Conservation (phyloP, 495 filamentous ascomycete species). For the Zalerion maritima region DNA sequence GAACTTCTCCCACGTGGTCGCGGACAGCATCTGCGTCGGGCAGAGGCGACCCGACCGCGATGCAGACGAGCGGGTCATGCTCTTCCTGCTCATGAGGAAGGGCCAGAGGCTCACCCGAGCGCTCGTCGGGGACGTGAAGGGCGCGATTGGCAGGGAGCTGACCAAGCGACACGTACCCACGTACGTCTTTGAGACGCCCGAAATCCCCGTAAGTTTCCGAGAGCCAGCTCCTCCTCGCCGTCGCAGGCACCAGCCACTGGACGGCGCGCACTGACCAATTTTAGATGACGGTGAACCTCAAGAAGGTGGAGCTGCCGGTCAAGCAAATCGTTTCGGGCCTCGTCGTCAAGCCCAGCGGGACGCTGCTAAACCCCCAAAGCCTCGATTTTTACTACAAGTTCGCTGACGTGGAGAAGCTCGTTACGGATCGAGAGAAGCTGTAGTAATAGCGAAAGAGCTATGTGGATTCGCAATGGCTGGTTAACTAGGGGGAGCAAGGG, state of each 20-base stretch:
- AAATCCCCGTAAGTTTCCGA: conserved; percentile 54
- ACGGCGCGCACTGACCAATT: conserved; percentile 4
- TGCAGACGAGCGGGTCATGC: conserved; percentile 55
- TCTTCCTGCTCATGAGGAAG: conserved; percentile 59
- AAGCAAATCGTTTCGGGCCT: conserved; percentile 73
- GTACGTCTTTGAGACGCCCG: conserved; percentile 64
- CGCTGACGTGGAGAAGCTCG: conserved; percentile 57
- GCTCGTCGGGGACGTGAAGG: conserved; percentile 47
- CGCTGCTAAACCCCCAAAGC: conserved; percentile 59
- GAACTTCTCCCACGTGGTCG: conserved; percentile 42
- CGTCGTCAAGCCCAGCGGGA: conserved; percentile 59
- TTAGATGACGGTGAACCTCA: conserved; percentile 67
- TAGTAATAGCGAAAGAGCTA: conserved; percentile 11
- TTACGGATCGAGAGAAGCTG: conserved; percentile 28
- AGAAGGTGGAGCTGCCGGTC: conserved; percentile 75
- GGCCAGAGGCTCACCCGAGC: conserved; percentile 36
- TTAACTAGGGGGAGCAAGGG: no score
- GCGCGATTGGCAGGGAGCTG: conserved; percentile 44
- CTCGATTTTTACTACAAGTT: conserved; percentile 71
- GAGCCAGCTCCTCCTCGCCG: neutral
- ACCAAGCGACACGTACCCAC: conserved; percentile 63
- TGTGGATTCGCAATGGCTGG: no score
- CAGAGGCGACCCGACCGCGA: conserved; percentile 55
- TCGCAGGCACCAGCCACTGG: neutral
- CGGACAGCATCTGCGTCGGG: conserved; percentile 61